These are phyloP conservation scores for Annulohypoxylon moriforme DNA, from an alignment of 495 filamentous ascomycete species.

Conservation along the genomic window DNA sequence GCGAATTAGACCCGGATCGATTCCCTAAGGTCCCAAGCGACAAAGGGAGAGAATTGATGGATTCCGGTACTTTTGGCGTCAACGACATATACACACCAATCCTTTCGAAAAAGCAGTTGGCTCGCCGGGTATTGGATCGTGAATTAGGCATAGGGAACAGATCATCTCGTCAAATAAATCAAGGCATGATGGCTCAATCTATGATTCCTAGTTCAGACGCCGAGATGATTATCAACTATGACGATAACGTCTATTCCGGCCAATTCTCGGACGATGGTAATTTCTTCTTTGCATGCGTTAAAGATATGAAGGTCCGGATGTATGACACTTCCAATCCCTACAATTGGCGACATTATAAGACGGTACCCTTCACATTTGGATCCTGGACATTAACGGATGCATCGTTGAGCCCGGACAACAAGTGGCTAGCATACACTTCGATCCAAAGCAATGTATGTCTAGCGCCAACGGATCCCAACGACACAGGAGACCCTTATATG, in stretches of 20 bases:
- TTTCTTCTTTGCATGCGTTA: conserved; percentile 95
- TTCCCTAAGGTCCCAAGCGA: conserved; percentile 85
- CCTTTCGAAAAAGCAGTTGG: conserved; percentile 70
- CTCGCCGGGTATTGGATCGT: conserved; percentile 77
- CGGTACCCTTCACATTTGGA: conserved; percentile 83
- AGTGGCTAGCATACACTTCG: conserved; percentile 87
- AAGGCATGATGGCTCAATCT: conserved; percentile 72
- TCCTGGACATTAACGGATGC: conserved; percentile 98
- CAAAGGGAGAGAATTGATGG: conserved; percentile 79
- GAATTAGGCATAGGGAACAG: conserved; percentile 75
- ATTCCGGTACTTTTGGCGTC: conserved; percentile 78
- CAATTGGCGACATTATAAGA: conserved; percentile 96
- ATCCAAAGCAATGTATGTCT: conserved; percentile 84
- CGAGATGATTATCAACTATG: conserved; percentile 89
- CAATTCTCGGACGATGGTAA: conserved; percentile 98
- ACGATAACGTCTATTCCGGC: conserved; percentile 88
- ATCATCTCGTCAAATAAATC: conserved; percentile 64
- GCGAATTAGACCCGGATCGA: conserved; percentile 54
- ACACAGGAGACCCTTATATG: conserved; percentile 77
- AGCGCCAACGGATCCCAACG: conserved; percentile 85
- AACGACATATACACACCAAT: conserved; percentile 64
- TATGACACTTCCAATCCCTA: conserved; percentile 98
- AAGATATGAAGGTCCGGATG: conserved; percentile 94
- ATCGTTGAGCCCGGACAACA: conserved; percentile 90
- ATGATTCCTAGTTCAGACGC: conserved; percentile 78